Evolutionary conservation across 805 yeast species (phyloP), one percentile per base, ranked within the genome.

Genomic region (Sungouiella thailandica): DNA sequence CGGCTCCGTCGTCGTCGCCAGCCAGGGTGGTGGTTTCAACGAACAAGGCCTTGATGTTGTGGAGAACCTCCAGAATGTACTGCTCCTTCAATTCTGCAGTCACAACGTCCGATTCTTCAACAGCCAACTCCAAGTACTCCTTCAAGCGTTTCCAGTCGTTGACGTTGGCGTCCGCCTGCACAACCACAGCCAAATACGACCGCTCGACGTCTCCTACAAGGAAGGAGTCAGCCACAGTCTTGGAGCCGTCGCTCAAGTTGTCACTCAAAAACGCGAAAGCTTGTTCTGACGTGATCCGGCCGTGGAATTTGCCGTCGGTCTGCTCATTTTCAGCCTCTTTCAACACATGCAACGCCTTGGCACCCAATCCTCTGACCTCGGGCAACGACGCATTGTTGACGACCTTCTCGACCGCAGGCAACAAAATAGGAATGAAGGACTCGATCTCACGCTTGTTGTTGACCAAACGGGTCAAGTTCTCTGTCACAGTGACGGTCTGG

Each of bases 401-500:
- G 26, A 93, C 96, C 57, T 79, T 87, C 59, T 81, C 76, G 28
- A 93, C 81, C 57, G 96, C 95, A n/a, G 98, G 98, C 58, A 82
- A 65, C 47, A 90, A 72, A 48, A 76, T 70, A 27, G 97, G 97
- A 47, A 93, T 83, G 55, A 76, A 90, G 23, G 77, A 70, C 60
- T 84, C 94, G 55, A 93, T 88, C 65, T 90, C 97, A 50, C 85
- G 73, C 53, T 87, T 84, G 68, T 90, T 86, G 68, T 89, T 90
- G 31, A 90, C 97, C 58, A 90, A 74, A 63, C 97, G 79, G 18
- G 97, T 90, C 68, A 90, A 73, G 67, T 90, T 90, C 65, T 90
- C 98, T 29, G 93, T 83, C 40, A 90, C 96, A 41, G 88, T 86
- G 46, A 90, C 97, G 5, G 97, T 85, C 66, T 89, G 96, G 68